phyloP scores from a whole-genome alignment of 495 filamentous ascomycete genomes.

The Neurospora terricola region DNA sequence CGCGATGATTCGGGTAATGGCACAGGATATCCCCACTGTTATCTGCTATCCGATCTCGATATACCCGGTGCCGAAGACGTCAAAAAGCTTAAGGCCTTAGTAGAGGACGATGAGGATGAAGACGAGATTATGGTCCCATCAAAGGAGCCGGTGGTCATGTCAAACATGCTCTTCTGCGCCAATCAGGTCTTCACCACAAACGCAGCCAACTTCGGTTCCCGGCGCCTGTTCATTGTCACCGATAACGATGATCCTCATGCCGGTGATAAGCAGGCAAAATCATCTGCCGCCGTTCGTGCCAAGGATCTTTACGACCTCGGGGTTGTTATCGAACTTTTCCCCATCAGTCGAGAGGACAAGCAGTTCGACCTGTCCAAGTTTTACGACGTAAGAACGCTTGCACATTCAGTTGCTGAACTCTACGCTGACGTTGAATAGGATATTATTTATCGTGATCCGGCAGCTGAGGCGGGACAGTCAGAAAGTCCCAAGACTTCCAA shows the following conservation, averaged over 20 bases:
- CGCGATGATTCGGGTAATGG: constrained; percentile 55
- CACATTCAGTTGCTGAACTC: neutral
- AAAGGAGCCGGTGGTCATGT: constrained; percentile 65
- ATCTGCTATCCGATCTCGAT: constrained; percentile 82
- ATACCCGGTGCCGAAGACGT: constrained; percentile 81
- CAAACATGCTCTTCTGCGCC: constrained; percentile 85
- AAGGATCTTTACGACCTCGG: constrained; percentile 95
- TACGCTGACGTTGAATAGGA: constrained; percentile 42
- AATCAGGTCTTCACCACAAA: constrained; percentile 96
- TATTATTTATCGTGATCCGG: constrained; percentile 61
- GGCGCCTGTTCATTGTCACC: constrained; percentile 89
- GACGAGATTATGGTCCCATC: constrained; percentile 61
- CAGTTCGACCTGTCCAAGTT: constrained; percentile 81
- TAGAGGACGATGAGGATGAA: constrained; percentile 61
- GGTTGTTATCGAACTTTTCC: constrained; percentile 87
- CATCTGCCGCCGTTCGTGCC: constrained; percentile 72
- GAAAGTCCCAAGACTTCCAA: constrained; percentile 36
- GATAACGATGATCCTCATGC: constrained; percentile 86
- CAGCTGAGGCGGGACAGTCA: constrained; percentile 50
- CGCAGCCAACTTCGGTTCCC: constrained; percentile 85
- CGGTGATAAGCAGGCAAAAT: constrained; percentile 56
- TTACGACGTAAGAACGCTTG: constrained; percentile 60
- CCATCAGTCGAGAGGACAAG: constrained; percentile 64
- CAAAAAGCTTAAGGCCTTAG: constrained; percentile 60
- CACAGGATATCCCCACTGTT: constrained; percentile 78